Evolutionary conservation across 2,329 filamentous ascomycete genomes (phyloP), one percentile per base, ranked within the genome.

Genomic region (Aureobasidium sp.): DNA sequence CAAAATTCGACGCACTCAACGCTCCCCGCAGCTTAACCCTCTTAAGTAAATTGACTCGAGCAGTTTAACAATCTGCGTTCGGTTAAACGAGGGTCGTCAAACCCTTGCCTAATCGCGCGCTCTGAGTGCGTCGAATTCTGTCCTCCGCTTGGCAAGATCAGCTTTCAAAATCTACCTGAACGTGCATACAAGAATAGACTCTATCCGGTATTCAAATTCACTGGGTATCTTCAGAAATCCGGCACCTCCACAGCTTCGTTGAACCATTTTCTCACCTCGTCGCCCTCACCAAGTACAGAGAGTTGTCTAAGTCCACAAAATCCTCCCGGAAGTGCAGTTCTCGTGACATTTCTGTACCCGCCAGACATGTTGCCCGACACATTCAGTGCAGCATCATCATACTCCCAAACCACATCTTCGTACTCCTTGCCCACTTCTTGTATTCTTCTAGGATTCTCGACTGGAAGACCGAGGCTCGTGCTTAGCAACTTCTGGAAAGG

Each of bases 391-490:
- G 71, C 69, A 22, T 75, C 67, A 56, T 75, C 71, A 62, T 75
- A 74, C 41, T 77, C 70, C 82, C 82, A 86, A 6, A 82, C 72
- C 58, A 76, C 76, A 66, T 85, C 82, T 8, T 69, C 72, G 25
- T 85, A 80, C 0, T 70, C 64, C 58, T 86, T 75, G 17, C 86
- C 87, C 48, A 83, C 79, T 58, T 78, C 73, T 64, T 89, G 85
- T 1, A 75, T 73, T 3, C 86, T 80, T 22, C 88, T 81, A 11
- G 83, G 80, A 67, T 90, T 89, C 62, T 76, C 77, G 36, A 78
- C 78, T 1, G 87, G 87, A 59, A 88, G 75, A 5, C 80, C 77
- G 6, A 81, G 79, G 5, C 85, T 67, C 9, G 14, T 9, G 55
- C 68, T 87, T 15, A 85, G 71, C 20, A 89, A 70, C 31, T 77